Percentiles rank a stretch among this genome's conserved stretches.
Conservation (phyloP, 225 moss, liverwort and hornwort genomes). For the Anthoceros angustus region DNA sequence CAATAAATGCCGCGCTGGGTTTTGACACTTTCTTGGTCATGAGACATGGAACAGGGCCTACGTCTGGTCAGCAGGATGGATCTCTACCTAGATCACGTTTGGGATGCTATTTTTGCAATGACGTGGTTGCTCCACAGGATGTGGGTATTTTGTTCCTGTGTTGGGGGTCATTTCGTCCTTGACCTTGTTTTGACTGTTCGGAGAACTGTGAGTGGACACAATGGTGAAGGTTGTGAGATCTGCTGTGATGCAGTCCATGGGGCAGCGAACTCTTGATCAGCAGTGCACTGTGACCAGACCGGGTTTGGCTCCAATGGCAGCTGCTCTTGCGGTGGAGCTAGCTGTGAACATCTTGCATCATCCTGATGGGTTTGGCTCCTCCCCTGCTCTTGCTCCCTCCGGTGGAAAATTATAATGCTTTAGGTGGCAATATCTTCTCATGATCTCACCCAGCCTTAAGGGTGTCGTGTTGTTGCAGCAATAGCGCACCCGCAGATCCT, state of each 20-base stretch:
- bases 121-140: conserved; percentile 92
- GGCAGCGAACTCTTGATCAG: conserved; percentile 89
- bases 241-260: conserved; percentile 57
- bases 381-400: neutral
- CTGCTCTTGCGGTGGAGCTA: conserved; percentile 81
- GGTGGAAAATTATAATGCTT: neutral
- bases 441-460: neutral
- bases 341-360: conserved; percentile 89
- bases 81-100: conserved; percentile 30
- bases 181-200: too few relatives aligned
- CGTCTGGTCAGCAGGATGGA: conserved; percentile 18
- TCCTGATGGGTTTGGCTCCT: conserved; percentile 45
- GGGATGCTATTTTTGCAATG: conserved; percentile 98
- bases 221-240: too few relatives aligned
- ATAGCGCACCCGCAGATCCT: conserved; percentile 63
- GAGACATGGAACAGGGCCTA: conserved; percentile 87
- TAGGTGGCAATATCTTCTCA: neutral
- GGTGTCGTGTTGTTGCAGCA: conserved; percentile 25
- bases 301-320: conserved; percentile 89
- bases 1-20: conserved; percentile 85
- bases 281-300: conserved; percentile 99
- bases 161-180: neutral
- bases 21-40: conserved; percentile 94
- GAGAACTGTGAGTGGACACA: too few relatives aligned
- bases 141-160: conserved; percentile 26